phyloP scores from a whole-genome alignment of 495 filamentous ascomycete genomes.

The Oidiodendron maius region DNA sequence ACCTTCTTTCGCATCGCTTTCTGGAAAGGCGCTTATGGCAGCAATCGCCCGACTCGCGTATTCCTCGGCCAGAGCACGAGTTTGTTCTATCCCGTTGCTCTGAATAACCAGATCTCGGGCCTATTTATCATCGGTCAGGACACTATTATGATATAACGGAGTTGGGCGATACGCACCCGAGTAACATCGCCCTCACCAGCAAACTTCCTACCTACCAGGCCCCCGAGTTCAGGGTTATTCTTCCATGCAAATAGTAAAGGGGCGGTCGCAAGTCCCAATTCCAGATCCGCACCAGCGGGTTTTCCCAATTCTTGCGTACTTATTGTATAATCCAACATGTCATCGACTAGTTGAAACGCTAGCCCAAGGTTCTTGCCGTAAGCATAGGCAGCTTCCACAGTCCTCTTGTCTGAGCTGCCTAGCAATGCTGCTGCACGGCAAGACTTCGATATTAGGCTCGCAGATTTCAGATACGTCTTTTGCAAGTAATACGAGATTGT shows the following conservation, averaged over 20 bases:
- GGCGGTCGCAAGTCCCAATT: constrained; percentile 92
- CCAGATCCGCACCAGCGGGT: constrained; percentile 88
- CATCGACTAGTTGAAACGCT: constrained; percentile 97
- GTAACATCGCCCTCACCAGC: constrained; percentile 73
- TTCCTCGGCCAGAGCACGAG: constrained; percentile 78
- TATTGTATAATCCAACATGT: constrained; percentile 95
- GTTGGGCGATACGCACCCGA: constrained; percentile 48
- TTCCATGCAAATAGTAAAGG: constrained; percentile 96
- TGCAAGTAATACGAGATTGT: constrained; percentile 92
- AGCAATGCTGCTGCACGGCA: constrained; percentile 87
- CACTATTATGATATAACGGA: background rate
- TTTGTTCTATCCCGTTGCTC: constrained; percentile 86
- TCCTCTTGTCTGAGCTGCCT: constrained; percentile 66
- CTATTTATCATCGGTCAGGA: constrained; percentile 34
- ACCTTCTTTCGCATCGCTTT: constrained; percentile 86
- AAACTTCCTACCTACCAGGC: constrained; percentile 90
- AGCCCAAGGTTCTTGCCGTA: constrained; percentile 91
- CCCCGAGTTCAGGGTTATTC: constrained; percentile 74
- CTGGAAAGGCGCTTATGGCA: constrained; percentile 76
- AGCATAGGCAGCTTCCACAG: constrained; percentile 82
- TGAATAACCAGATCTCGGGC: constrained; percentile 76
- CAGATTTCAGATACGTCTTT: constrained; percentile 97
- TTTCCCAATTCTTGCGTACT: constrained; percentile 82
- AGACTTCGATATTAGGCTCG: constrained; percentile 90
- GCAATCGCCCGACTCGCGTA: constrained; percentile 84